Evolutionary conservation across 345 rosid genomes (phyloP), one percentile per base, ranked within the genome.

Genomic region (Corchorus capsularis): DNA sequence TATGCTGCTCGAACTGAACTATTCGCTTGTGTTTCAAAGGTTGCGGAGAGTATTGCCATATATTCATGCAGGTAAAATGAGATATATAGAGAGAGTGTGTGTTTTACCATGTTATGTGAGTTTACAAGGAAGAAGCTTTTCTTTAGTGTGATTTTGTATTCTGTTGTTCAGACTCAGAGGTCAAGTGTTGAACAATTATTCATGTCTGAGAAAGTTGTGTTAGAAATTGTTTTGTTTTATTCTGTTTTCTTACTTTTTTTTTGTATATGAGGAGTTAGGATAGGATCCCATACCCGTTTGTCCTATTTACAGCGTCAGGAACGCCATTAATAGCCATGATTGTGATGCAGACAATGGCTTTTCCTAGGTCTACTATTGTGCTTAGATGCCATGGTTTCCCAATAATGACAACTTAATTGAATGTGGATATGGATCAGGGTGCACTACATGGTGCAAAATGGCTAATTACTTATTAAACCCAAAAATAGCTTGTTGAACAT

Each of bases 31-130:
- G 85, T 83, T 66, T 78, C 83, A 2, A 49, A 56, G 41, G 78
- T 88, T 76, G 78, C 77, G 27, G 54, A 72, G 54, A 74, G 74
- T 63, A 74, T 83, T 20, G 65, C 69, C 43, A 57, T 84, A 17
- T 78, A 77, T 67, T 49, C 81, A 1, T 88, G 91, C 87, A 78
- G 89, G 89, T 86, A 81, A 77, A 61, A 35, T 27, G 2, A 60
- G 8, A 59, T 27, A 27, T 27, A 27, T 27, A 27, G 27, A 27
- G 27, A 22, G 10, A 53, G 59, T 0, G 27, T 10, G 3, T 20
- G 1, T 10, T 22, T 22, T 22, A 1, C 1, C 1, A 22, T 6
- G 37, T 59, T 37, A 59, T 59, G 2, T 22, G 63, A 57, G 16
- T 11, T 11, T 6, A 60, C 17, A 60, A 27, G 64, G 41, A 60